phyloP scores from a whole-genome alignment of 805 yeast genomes.

The Alloascoidea africana region DNA sequence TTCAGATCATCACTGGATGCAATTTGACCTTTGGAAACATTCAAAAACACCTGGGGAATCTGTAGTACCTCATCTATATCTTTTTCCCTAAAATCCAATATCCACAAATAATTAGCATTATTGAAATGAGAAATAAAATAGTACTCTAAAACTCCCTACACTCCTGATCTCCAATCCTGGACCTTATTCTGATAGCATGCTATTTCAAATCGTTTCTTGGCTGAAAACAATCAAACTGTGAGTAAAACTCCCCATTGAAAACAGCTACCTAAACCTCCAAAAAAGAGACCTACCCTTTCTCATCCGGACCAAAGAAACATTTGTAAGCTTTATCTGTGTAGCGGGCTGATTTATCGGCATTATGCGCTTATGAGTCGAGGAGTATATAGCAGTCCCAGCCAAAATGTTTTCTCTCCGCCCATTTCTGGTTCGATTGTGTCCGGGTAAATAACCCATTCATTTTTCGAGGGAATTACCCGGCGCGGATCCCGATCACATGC shows the following conservation, averaged over 20 bases:
- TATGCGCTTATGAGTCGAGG: conserved; percentile 3
- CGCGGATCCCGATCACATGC: too few species aligned
- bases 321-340: conserved; percentile 79
- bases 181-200: conserved; percentile 97
- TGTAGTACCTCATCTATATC: conserved; percentile 93
- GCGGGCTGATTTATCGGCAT: conserved; percentile 76
- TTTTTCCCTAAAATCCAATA: conserved; percentile 35
- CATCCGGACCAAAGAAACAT: conserved; percentile 85
- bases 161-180: conserved; percentile 81
- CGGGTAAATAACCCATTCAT: too few species aligned
- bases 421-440: too few species aligned
- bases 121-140: neutral
- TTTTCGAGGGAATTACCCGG: too few species aligned
- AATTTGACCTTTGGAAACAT: conserved; percentile 88
- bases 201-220: conserved; percentile 77
- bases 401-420: neutral
- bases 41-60: conserved; percentile 84
- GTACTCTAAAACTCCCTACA: conserved; percentile 26
- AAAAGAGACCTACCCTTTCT: conserved; percentile 70
- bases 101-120: neutral
- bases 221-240: conserved; percentile 4
- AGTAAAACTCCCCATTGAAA: neutral
- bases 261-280: neutral
- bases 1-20: conserved; percentile 77
- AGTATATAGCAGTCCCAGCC: neutral